Evolutionary conservation across 208 protist species (phyloP).

Genomic region (Leishmania amazonensis): DNA sequence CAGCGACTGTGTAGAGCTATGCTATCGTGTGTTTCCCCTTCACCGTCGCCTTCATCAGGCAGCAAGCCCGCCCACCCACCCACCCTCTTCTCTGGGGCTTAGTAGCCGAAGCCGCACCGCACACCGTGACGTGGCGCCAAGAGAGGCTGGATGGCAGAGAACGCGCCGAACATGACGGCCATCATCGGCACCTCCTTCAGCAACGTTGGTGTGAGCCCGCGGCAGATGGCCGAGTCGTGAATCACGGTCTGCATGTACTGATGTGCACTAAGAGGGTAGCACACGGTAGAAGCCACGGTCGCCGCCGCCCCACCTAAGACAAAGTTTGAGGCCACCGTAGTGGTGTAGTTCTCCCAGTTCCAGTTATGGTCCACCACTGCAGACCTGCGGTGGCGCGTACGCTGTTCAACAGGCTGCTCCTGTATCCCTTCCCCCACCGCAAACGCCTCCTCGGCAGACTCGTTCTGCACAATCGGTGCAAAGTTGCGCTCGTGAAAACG

Average conservation of each 20-base stretch:
- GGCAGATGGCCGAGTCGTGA: conserved; percentile 89
- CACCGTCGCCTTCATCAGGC: neutral
- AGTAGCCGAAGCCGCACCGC: conserved; percentile 90
- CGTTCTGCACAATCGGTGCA: conserved; percentile 34
- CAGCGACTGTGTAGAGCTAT: neutral
- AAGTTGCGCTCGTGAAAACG: conserved; percentile 86
- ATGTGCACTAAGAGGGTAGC: conserved; percentile 87
- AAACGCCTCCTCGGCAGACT: conserved; percentile 12
- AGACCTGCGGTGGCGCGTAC: conserved; percentile 2
- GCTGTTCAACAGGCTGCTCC: conserved; percentile 8
- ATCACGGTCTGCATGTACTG: conserved; percentile 92
- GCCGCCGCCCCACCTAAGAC: conserved; percentile 77
- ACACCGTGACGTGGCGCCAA: conserved; percentile 77
- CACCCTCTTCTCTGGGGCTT: conserved; percentile 2
- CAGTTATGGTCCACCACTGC: conserved; percentile 48
- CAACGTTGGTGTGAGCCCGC: conserved; percentile 73
- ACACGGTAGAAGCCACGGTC: conserved; percentile 81
- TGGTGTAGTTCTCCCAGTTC: conserved; percentile 61
- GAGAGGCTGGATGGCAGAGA: conserved; percentile 80
- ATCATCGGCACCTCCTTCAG: conserved; percentile 91
- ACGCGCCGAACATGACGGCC: conserved; percentile 80
- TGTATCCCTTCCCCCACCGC: conserved; percentile 15
- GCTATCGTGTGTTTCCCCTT: neutral
- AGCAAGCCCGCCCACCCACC: conserved; percentile 2
- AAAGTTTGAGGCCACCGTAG: conserved; percentile 61